phyloP scores from a whole-genome alignment of 2,329 filamentous ascomycete genomes.

The Chrysoporthe puriensis region DNA sequence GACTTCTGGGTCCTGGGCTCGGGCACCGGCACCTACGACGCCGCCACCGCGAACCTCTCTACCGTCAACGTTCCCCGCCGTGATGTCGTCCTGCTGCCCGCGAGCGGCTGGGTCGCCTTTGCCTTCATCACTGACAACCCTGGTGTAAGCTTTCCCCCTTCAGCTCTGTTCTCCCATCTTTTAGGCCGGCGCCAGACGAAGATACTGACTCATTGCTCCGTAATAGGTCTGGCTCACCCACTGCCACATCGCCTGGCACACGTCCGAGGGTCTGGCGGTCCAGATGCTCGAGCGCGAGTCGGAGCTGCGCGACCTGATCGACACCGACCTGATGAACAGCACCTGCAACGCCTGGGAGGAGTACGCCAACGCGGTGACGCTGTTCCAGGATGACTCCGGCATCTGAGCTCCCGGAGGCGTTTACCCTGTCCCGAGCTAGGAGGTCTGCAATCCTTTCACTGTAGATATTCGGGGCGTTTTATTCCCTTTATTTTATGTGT shows the following conservation, averaged over 20 bases:
- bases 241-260: slow-evolving; percentile 40
- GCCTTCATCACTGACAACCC: slow-evolving; percentile 40
- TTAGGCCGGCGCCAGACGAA: no score
- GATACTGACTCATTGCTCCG: not conserved
- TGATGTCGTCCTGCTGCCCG: slow-evolving; percentile 40
- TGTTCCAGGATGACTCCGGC: slow-evolving; percentile 23
- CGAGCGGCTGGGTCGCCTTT: slow-evolving; percentile 36
- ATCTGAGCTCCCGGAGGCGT: not conserved
- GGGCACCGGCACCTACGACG: slow-evolving; percentile 32
- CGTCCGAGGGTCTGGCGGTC: slow-evolving; percentile 40
- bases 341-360: slow-evolving; percentile 22
- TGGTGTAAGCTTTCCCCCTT: slow-evolving; percentile 27
- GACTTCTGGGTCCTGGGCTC: slow-evolving; percentile 50
- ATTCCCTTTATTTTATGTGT: not conserved
- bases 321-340: slow-evolving; percentile 15
- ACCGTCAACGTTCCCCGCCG: slow-evolving; percentile 41
- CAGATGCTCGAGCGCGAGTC: slow-evolving; percentile 39
- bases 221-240: slow-evolving; percentile 37
- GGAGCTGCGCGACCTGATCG: slow-evolving; percentile 30
- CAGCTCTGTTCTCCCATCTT: not conserved
- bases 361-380: not conserved
- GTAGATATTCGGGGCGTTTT: not conserved
- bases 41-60: slow-evolving; percentile 35
- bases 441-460: not conserved
- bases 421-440: not conserved